Evolutionary conservation across 768 basidiomycete species (phyloP).

Genomic region (Tylopilus rubrobrunneus): DNA sequence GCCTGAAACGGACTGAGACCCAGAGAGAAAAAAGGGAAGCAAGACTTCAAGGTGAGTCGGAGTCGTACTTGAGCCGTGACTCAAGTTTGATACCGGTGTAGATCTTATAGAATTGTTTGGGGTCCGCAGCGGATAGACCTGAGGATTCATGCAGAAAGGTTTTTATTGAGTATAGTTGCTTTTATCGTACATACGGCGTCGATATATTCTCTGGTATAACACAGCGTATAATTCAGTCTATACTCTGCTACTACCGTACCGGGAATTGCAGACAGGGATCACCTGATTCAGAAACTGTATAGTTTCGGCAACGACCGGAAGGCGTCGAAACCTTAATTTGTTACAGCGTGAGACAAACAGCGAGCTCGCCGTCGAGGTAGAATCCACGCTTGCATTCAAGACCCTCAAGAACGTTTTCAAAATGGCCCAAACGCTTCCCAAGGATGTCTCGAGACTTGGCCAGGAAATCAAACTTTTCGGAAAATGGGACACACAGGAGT

Average conservation of each 20-base stretch:
- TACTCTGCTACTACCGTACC: not conserved
- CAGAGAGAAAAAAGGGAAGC: slow-evolving; percentile 76
- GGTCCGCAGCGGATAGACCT: slow-evolving; percentile 25
- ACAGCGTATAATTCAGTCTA: slow-evolving; percentile 6
- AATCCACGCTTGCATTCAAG: slow-evolving; percentile 16
- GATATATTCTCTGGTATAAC: slow-evolving; percentile 6
- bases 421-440: slow-evolving; percentile 72
- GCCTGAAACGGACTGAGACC: slow-evolving; percentile 72
- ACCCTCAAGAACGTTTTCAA: slow-evolving; percentile 34
- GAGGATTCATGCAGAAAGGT: not conserved
- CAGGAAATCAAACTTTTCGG: slow-evolving; percentile 95
- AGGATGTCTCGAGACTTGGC: slow-evolving; percentile 75
- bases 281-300: slow-evolving; percentile 22
- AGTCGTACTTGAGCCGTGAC: not conserved
- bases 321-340: slow-evolving; percentile 25
- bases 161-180: not conserved
- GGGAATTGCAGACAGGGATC: not conserved
- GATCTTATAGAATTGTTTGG: slow-evolving; percentile 62
- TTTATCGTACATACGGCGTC: slow-evolving; percentile 15
- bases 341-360: slow-evolving; percentile 14
- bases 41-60: slow-evolving; percentile 63
- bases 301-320: slow-evolving; percentile 26
- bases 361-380: slow-evolving; percentile 21
- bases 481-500: slow-evolving; percentile 99
- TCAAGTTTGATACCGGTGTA: slow-evolving; percentile 17